phyloP scores from a whole-genome alignment of 257 asterid species.

The Solanum appendiculatum region DNA sequence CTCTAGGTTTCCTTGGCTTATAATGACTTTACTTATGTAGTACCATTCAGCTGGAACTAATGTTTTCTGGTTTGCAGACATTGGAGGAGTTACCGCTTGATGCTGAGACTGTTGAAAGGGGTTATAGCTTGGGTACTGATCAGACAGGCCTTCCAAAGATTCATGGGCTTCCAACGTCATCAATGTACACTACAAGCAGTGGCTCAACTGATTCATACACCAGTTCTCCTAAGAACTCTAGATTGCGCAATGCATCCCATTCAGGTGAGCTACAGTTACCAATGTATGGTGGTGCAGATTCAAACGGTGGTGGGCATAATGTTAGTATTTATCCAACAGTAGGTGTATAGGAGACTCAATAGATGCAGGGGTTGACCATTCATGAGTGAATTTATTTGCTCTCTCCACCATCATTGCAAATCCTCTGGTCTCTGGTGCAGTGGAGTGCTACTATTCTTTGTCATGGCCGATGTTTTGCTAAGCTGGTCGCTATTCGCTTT shows the following conservation, averaged over 20 bases:
- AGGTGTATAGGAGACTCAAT: conserved; percentile 24
- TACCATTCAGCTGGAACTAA: background rate
- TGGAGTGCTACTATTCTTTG: conserved; percentile 26
- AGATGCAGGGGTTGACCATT: background rate
- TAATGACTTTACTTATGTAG: background rate
- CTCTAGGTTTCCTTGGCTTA: background rate
- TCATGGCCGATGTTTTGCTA: background rate
- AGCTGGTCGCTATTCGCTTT: background rate
- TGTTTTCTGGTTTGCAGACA: conserved; percentile 28
- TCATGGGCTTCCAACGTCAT: conserved; percentile 83
- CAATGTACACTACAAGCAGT: conserved; percentile 46
- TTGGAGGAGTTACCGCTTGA: conserved; percentile 93
- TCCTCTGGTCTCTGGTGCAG: conserved; percentile 12
- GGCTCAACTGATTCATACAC: conserved; percentile 37
- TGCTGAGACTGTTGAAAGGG: conserved; percentile 83
- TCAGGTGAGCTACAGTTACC: conserved; percentile 82
- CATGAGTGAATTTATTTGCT: conserved; percentile 8
- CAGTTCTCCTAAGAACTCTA: conserved; percentile 44
- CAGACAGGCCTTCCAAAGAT: conserved; percentile 86
- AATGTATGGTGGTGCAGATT: conserved; percentile 27
- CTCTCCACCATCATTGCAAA: background rate
- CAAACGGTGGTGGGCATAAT: conserved; percentile 55
- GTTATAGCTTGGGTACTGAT: conserved; percentile 66
- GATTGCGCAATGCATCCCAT: conserved; percentile 66
- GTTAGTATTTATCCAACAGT: conserved; percentile 38